Conservation (phyloP, 495 filamentous ascomycete genomes). For the Chaetomidium leptoderma region DNA sequence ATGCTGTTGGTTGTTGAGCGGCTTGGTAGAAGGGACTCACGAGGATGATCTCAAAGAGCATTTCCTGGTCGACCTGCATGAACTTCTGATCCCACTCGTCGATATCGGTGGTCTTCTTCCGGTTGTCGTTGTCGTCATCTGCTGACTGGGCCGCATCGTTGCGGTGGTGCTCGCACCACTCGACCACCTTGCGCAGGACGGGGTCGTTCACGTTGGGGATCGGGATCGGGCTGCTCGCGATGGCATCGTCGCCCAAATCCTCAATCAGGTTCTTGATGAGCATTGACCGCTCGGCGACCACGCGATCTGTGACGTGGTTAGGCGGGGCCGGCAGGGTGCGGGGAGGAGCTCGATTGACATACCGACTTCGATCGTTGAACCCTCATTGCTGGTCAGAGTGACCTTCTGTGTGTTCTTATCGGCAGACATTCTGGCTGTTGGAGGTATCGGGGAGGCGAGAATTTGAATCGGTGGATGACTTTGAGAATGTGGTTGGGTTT, state of each 20-base stretch:
- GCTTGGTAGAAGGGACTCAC: constrained; percentile 49
- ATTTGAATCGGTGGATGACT: too few relatives aligned
- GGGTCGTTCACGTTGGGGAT: constrained; percentile 88
- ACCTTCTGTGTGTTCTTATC: constrained; percentile 19
- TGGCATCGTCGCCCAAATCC: constrained; percentile 70
- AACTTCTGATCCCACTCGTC: constrained; percentile 99
- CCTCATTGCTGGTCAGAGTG: constrained; percentile 20
- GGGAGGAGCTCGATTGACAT: neutral
- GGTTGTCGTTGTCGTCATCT: constrained; percentile 87
- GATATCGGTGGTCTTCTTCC: constrained; percentile 98
- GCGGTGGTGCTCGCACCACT: constrained; percentile 95
- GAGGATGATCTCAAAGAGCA: constrained; percentile 98
- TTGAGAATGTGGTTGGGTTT: neutral
- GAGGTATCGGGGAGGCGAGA: neutral
- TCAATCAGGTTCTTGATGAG: constrained; percentile 98
- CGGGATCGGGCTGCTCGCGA: constrained; percentile 65
- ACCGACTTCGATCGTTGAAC: constrained; percentile 17
- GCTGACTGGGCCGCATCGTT: constrained; percentile 69
- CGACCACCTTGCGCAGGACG: constrained; percentile 90
- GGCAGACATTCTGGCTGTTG: constrained; percentile 14
- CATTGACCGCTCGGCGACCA: constrained; percentile 84
- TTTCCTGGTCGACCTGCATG: constrained; percentile 99
- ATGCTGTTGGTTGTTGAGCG: neutral
- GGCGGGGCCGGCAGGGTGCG: constrained; percentile 11
- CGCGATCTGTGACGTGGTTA: constrained; percentile 51